Evolutionary conservation across 176 grass and related monocot species (phyloP), one percentile per base, ranked within the genome.

Genomic region (Eragrostis nindensis): DNA sequence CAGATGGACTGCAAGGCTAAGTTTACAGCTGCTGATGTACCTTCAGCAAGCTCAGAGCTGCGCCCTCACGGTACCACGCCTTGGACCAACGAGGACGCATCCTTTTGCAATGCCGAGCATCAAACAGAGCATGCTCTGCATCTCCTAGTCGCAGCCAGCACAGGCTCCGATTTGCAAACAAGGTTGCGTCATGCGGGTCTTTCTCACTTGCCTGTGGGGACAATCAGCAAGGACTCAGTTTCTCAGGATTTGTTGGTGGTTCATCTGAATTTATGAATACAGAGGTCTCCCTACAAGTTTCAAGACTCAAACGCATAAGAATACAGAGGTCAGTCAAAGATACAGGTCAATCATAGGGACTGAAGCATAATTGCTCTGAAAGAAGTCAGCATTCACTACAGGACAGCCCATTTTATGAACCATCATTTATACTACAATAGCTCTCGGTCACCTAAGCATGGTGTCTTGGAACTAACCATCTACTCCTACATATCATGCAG

Each of bases 21-120:
- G 30, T n/a, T 13, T 4, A 4, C 29, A 9, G 49, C 7, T 30
- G 1, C 7, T 53, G 29, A 27, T 73, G 0, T 9, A 73, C 71
- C 71, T 74, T 41, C 5, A 74, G 71, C 10, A 74, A 9, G 71
- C 70, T 73, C 26, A 73, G 48, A 21, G 70, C 70, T 1, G 47
- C 29, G 0, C 47, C 70, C 47, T 73, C 49, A 1, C 50, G 71
- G 36, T 56, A 74, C 71, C 50, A 74, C 39, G 71, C 71, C 19
- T 74, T 74, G 2, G 32, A 12, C 71, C 71, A 74, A 7, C 26
- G 18, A 42, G 72, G 72, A 24, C 30, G 8, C 3, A 75, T 5
- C 21, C 3, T 8, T 14, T 11, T 46, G 10, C 45, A 46, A 12
- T 73, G 18, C 30, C 0, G 46, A 72, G 70, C 48, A n/a, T 38